phyloP scores from a whole-genome alignment of 805 yeast species.

The Suhomyces xylopsoci region DNA sequence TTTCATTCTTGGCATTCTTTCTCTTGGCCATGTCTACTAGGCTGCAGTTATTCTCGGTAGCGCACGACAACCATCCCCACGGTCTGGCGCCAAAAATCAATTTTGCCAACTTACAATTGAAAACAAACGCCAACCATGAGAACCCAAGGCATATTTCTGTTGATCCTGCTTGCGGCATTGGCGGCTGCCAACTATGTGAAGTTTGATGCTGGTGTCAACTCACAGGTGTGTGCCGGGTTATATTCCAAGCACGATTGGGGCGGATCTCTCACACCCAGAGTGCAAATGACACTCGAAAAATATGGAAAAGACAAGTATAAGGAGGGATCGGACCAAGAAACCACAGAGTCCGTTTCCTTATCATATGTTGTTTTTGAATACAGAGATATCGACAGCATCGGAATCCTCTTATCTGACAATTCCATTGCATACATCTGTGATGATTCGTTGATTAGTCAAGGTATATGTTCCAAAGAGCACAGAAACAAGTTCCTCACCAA shows the following conservation, averaged over 20 bases:
- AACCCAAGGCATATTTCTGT: not conserved
- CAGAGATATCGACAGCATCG: constrained; percentile 68
- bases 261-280: constrained; percentile 64
- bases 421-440: constrained; percentile 68
- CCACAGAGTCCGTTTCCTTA: constrained; percentile 42
- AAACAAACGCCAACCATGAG: not conserved
- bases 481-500: constrained; percentile 62
- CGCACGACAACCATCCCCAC: not conserved
- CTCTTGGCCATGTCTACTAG: not conserved
- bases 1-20: not conserved
- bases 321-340: constrained; percentile 19
- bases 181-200: constrained; percentile 43
- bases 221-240: constrained; percentile 86
- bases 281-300: constrained; percentile 27
- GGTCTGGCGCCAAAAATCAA: not conserved
- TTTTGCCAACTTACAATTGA: not conserved
- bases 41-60: not conserved
- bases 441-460: constrained; percentile 54
- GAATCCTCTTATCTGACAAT: constrained; percentile 47
- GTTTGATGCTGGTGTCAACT: constrained; percentile 43
- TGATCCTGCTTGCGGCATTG: not conserved
- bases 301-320: constrained; percentile 29
- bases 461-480: constrained; percentile 51
- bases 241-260: constrained; percentile 85
- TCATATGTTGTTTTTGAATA: constrained; percentile 81